Evolutionary conservation across 2,329 filamentous ascomycete species (phyloP), one percentile per base, ranked within the genome.

Genomic region (Monosporascus sp.): DNA sequence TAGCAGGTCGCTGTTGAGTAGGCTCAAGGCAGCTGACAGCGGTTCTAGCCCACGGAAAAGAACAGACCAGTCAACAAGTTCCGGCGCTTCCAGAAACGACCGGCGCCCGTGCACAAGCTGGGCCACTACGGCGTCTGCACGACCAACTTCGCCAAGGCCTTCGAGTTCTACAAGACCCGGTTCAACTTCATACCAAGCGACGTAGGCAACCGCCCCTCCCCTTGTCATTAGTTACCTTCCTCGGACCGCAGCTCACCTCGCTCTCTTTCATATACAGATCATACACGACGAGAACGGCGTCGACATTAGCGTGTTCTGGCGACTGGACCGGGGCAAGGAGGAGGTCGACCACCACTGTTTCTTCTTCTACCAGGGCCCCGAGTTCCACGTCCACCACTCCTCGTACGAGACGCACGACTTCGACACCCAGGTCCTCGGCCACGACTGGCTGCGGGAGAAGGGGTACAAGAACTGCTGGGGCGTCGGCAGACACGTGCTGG

Each of bases 321-420:
- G 76, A 3, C 65, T 79, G 1, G 62, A 75, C 58, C 70, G 72
- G 15, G 77, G 76, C 27, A 59, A 62, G 27, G 68, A 77, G 41
- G 66, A 71, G 50, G 76, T 78, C 31, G 77, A 80, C 61, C 77
- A 79, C 63, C 77, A 79, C 68, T 68, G 65, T 52, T 79, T 79
- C 67, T 79, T 79, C 67, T 72, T 79, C 57, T 76, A 73, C 59
- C 69, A 77, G 56, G 76, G 75, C 0, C 66, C 70, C 44, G 66
- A 70, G 49, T 71, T 65, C 54, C 82, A 85, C 64, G 78, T 88
- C 2, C 86, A 89, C 65, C 87, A 89, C 69, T 80, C 79, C 18
- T 82, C 77, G 2, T 89, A 86, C 59, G 87, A 89, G 69, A 85
- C 87, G 5, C 81, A 87, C 60, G 85, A 89, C 66, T 87, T 86